Evolutionary conservation across 495 filamentous ascomycete species (phyloP), one percentile per base, ranked within the genome.

Genomic region (Penicillium cinerascens): DNA sequence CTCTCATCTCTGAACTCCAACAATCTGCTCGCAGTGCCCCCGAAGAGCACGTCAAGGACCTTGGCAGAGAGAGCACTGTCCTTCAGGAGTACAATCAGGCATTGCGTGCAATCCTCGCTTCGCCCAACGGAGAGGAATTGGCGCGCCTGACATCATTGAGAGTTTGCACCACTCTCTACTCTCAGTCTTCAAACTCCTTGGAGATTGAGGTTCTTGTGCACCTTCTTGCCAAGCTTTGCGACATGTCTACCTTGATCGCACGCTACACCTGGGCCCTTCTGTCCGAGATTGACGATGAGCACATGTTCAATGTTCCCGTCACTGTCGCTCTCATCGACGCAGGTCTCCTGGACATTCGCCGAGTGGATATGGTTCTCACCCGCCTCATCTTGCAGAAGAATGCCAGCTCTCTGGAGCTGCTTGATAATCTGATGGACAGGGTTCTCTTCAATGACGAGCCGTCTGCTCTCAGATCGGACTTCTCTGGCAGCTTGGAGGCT

Each of bases 201-300:
- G 85, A 91, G 51, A 76, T 95, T 35, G 91, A 97, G 64, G 81
- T 89, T 39, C 78, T 97, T 13, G 89, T 91, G 0, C 82, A 91
- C 47, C 74, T 97, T 8, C 79, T 99, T 15, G 79, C 86, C 48
- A 85, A 85, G 49, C 70, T 96, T n/a, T 90, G 87, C 65, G 82
- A 89, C 55, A 81, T 92, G 61, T 88, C 87, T 27, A 79, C 82
- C 5, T 77, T 81, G 25, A 88, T 90, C 41, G 82, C 83, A n/a
- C 81, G 86, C n/a, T 83, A 89, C 29, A 82, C 87, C 35, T 84
- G 82, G 71, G 69, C 71, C 20, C 60, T 76, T 7, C 78, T 91
- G 26, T 84, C 87, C 23, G 77, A 75, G 43, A 75, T 87, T 52
- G 80, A 88, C 22, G 87, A 89, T 27, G 82, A 91, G 51, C 81